These are phyloP conservation scores for Talaromyces amestolkiae DNA, from an alignment of 2,329 filamentous ascomycete species.

Conservation along the genomic window DNA sequence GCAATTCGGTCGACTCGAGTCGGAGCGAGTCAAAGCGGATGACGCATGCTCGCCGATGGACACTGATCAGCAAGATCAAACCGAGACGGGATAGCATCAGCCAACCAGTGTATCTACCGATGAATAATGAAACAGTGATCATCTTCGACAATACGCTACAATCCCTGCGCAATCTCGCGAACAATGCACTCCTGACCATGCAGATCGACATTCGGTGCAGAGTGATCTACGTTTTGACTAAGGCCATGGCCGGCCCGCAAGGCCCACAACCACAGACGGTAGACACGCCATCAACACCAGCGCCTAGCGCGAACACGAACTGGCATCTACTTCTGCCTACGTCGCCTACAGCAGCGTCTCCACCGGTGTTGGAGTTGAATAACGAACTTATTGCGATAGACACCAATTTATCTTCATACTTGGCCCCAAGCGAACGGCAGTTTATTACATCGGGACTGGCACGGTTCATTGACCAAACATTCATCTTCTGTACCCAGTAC, in stretches of 20 bases:
- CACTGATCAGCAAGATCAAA: conserved; percentile 65
- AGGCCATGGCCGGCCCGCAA: conserved; percentile 61
- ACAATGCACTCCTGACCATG: conserved; percentile 75
- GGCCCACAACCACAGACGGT: conserved; percentile 33
- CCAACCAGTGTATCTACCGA: conserved; percentile 74
- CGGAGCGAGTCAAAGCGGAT: conserved; percentile 43
- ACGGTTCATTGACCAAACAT: conserved; percentile 72
- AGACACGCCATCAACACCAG: conserved; percentile 45
- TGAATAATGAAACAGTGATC: conserved; percentile 81
- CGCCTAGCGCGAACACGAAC: conserved; percentile 71
- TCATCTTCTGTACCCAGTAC: conserved; percentile 68
- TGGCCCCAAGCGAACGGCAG: conserved; percentile 67
- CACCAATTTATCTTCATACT: conserved; percentile 70
- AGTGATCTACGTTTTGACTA: conserved; percentile 72
- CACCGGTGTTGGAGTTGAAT: conserved; percentile 79
- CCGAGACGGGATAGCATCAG: conserved; percentile 55
- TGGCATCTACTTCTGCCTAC: conserved; percentile 46
- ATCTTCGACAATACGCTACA: conserved; percentile 83
- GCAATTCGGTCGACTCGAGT: conserved; percentile 56
- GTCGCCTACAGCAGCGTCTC: conserved; percentile 47
- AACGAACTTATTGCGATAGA: conserved; percentile 82
- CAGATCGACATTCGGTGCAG: conserved; percentile 87
- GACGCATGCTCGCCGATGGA: conserved; percentile 73
- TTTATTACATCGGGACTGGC: conserved; percentile 78
- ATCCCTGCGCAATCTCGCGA: conserved; percentile 77